Percentiles rank a stretch among this genome's conserved stretches.
Conservation (phyloP, 257 asterid species). For the Paraleonurus japonicus region DNA sequence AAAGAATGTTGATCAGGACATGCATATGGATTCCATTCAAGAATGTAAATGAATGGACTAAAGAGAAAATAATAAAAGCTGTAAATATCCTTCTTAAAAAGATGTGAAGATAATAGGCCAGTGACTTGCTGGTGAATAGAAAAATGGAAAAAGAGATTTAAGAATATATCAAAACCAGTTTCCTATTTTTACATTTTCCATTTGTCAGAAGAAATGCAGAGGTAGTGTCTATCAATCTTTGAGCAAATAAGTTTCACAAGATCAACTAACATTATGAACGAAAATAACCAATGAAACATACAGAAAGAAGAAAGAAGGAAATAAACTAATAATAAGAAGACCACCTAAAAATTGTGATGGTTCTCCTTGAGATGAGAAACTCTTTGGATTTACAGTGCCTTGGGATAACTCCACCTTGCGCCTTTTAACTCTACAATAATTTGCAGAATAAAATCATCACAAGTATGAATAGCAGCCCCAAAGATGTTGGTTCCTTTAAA, state of each 20-base stretch:
- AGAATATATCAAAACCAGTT: conserved; percentile 15
- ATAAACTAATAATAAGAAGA: conserved; percentile 16
- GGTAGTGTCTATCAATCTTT: background rate
- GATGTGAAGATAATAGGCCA: conserved; percentile 10
- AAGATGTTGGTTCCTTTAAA: conserved; percentile 5
- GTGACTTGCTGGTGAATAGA: background rate
- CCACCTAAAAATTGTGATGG: conserved; percentile 38
- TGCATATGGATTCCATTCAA: background rate
- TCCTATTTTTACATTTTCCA: too few relatives aligned
- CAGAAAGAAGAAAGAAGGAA: background rate
- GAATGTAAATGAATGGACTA: background rate
- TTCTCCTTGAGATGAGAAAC: conserved; percentile 43
- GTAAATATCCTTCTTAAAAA: background rate
- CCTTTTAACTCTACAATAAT: conserved; percentile 63
- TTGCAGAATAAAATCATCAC: conserved; percentile 3
- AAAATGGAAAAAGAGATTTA: background rate
- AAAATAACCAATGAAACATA: background rate
- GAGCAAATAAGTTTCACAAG: background rate
- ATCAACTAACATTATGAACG: background rate
- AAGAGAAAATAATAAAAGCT: background rate
- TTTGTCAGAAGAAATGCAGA: background rate
- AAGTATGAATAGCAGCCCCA: conserved; percentile 6
- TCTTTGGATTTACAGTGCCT: conserved; percentile 27
- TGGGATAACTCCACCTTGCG: conserved; percentile 56
- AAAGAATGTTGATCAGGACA: conserved; percentile 4